These are phyloP conservation scores for Blastobotrys capitulatus DNA, from an alignment of 1,139 yeast species.

Conservation along the genomic window DNA sequence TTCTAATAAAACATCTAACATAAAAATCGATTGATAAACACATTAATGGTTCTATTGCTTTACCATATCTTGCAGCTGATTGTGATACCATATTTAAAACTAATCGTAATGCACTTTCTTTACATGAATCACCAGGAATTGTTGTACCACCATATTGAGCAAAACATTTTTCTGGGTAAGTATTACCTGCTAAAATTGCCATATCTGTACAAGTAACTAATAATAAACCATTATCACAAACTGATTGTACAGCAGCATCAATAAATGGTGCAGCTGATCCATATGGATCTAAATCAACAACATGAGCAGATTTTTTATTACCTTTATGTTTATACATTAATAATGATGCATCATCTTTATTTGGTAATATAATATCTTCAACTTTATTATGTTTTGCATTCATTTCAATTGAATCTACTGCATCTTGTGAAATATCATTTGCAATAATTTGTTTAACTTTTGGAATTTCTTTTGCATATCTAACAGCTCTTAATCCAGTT, in stretches of 20 bases:
- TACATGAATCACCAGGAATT: slow-evolving; percentile 74
- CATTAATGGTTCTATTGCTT: slow-evolving; percentile 78
- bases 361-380: slow-evolving; percentile 49
- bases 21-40: slow-evolving; percentile 87
- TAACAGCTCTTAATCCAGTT: slow-evolving; percentile 86
- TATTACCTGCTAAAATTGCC: slow-evolving; percentile 91
- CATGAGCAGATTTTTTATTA: slow-evolving; percentile 43
- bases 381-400: slow-evolving; percentile 67
- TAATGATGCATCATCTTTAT: slow-evolving; percentile 83
- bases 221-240: slow-evolving; percentile 76
- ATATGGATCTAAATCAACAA: slow-evolving; percentile 92
- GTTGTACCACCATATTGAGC: slow-evolving; percentile 94
- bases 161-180: slow-evolving; percentile 95
- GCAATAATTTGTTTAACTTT: slow-evolving; percentile 68
- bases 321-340: slow-evolving; percentile 57
- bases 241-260: slow-evolving; percentile 80
- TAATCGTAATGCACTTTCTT: slow-evolving; percentile 86
- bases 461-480: slow-evolving; percentile 90
- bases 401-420: slow-evolving; percentile 73
- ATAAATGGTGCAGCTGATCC: slow-evolving; percentile 96
- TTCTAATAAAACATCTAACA: slow-evolving; percentile 76
- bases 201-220: slow-evolving; percentile 94
- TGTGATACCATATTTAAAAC: slow-evolving; percentile 70
- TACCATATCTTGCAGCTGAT: slow-evolving; percentile 86
- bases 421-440: slow-evolving; percentile 79